Conservation (phyloP, 352 stramenopile species). For the Phytopythium delawarense region DNA sequence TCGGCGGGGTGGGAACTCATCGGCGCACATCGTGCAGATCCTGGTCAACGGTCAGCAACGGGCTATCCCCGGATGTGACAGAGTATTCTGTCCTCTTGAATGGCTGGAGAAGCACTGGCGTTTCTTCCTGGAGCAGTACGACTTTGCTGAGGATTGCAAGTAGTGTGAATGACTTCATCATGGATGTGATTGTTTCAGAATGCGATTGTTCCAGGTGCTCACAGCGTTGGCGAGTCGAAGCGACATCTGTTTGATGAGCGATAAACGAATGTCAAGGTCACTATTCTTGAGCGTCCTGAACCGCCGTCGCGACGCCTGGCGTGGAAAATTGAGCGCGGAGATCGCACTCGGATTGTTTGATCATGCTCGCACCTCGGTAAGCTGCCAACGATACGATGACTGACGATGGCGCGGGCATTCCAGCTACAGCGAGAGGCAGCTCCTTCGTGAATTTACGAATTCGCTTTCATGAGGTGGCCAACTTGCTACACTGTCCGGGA, state of each 20-base stretch:
- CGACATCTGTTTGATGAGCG: too few species aligned
- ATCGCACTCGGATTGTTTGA: background rate
- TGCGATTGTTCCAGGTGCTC: too few species aligned
- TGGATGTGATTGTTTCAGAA: too few species aligned
- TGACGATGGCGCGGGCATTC: background rate
- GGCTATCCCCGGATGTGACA: conserved; percentile 20
- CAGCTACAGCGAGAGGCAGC: background rate
- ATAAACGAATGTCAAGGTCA: too few species aligned
- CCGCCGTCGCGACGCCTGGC: background rate
- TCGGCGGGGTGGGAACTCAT: conserved; percentile 7
- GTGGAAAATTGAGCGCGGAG: too few species aligned
- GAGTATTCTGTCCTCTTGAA: conserved; percentile 19
- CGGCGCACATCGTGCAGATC: conserved; percentile 33
- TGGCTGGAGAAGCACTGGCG: conserved; percentile 24
- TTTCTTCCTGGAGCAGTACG: conserved; percentile 30
- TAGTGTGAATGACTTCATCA: background rate
- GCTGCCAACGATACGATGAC: background rate
- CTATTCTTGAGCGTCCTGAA: background rate
- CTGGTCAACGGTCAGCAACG: conserved; percentile 38
- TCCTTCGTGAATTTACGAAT: background rate
- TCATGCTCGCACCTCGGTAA: background rate
- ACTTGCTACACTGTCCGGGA: background rate
- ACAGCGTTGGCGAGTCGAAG: too few species aligned
- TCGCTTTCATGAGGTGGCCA: background rate
- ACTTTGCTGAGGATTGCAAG: conserved; percentile 24